Evolutionary conservation across 2,329 filamentous ascomycete species (phyloP).

Genomic region (Colletotrichum ledebouriae): DNA sequence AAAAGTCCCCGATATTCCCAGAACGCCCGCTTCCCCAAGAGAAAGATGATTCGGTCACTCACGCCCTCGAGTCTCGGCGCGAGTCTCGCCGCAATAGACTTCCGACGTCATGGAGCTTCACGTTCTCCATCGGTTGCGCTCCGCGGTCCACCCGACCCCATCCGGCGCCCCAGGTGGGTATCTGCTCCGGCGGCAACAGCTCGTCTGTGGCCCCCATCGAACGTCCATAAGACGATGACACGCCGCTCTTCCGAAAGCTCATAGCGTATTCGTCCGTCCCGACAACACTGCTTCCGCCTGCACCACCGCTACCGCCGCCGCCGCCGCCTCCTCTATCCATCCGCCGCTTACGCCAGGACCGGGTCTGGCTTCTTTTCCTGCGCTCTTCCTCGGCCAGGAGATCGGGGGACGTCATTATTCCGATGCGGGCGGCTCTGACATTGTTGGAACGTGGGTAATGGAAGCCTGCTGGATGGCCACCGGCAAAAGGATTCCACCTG

Average conservation of each 20-base stretch:
- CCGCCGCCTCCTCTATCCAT: constrained; percentile 42
- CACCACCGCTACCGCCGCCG: constrained; percentile 41
- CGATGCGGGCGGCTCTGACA: constrained; percentile 51
- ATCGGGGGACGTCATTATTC: constrained; percentile 61
- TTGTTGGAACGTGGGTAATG: constrained; percentile 56
- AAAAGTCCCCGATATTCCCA: neutral
- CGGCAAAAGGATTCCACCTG: constrained; percentile 62
- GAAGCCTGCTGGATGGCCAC: constrained; percentile 67
- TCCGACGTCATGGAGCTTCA: constrained; percentile 54
- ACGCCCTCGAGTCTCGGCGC: constrained; percentile 29
- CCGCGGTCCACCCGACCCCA: constrained; percentile 51
- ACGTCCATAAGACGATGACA: constrained; percentile 46
- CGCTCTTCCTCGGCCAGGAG: constrained; percentile 46
- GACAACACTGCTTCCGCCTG: constrained; percentile 42
- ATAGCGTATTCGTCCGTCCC: constrained; percentile 35
- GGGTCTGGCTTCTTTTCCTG: constrained; percentile 35
- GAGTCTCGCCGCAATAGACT: constrained; percentile 46
- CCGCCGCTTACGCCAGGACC: constrained; percentile 41
- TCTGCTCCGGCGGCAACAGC: constrained; percentile 12
- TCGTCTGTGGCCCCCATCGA: constrained; percentile 31
- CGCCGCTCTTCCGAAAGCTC: constrained; percentile 42
- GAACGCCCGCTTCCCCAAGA: constrained; percentile 28
- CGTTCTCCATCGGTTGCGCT: constrained; percentile 44
- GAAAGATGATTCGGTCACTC: constrained; percentile 2
- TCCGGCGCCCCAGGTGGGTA: constrained; percentile 40